These are phyloP conservation scores for Aspergillus flavus DNA, from an alignment of 2,329 filamentous ascomycete genomes.

Conservation along the genomic window DNA sequence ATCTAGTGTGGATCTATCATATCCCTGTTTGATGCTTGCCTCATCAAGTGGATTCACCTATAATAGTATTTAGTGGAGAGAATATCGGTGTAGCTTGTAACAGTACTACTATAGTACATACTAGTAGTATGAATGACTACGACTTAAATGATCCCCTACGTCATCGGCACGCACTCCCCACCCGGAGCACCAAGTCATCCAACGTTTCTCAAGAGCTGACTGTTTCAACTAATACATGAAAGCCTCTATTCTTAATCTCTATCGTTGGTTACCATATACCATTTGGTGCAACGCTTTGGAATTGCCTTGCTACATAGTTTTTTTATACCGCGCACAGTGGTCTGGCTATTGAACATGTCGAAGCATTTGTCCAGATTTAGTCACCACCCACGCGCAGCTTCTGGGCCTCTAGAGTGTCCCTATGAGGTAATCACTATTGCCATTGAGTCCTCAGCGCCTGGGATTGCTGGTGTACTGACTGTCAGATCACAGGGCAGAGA, in stretches of 20 bases:
- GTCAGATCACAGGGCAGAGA: conserved; percentile 45
- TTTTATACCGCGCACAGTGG: background rate
- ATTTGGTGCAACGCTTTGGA: background rate
- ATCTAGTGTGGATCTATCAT: background rate
- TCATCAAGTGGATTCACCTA: background rate
- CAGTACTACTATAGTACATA: too few relatives aligned
- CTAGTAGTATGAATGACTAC: background rate
- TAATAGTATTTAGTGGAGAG: too few relatives aligned
- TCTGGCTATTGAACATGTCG: conserved; percentile 5
- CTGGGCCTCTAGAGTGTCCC: conserved; percentile 33
- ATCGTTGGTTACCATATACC: too few relatives aligned
- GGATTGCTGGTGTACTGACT: background rate
- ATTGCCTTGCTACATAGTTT: background rate
- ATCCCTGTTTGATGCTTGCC: background rate
- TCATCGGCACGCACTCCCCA: background rate
- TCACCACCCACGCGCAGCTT: conserved; percentile 34
- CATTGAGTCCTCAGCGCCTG: background rate
- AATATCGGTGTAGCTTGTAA: too few relatives aligned
- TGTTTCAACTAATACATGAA: background rate
- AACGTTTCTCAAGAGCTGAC: background rate
- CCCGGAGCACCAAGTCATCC: background rate
- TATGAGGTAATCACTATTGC: conserved; percentile 21
- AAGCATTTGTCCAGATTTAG: conserved; percentile 28
- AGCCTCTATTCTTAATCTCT: background rate
- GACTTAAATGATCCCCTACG: background rate